Evolutionary conservation across 192 early-diverging fungal genomes (phyloP), one percentile per base, ranked within the genome.

Genomic region (Linderina pennispora): DNA sequence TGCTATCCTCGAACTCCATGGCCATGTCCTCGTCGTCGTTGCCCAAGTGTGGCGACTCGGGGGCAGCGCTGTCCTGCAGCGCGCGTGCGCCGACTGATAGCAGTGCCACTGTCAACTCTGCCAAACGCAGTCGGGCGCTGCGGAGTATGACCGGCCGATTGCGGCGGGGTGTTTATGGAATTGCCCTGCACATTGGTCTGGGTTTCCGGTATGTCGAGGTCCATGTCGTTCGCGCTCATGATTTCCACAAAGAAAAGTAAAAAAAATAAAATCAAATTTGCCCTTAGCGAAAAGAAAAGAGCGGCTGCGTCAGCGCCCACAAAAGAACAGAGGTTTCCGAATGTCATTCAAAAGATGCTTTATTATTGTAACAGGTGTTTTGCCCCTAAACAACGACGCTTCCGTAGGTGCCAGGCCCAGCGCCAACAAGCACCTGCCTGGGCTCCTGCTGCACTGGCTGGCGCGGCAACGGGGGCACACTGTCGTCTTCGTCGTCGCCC

Each of bases 131-230:
- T 4, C 18, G 6, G 44, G n/a, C 19, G 54, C 44, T 54, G 66
- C 18, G 68, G 62, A 23, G 68, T 65, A 34, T 49, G 48, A 31
- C 35, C 45, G 19, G 45, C 53, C 1, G 57, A 64, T 6, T 48
- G 56, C 14, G 68, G 57, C n/a, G 68, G 68, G 18, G n/a, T n/a
- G n/a, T n/a, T n/a, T n/a, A n/a, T n/a, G n/a, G n/a, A n/a, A n/a
- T n/a, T n/a, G n/a, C n/a, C n/a, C n/a, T n/a, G 28, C 28, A 8
- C 28, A 31, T 31, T 31, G 28, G 6, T 11, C 28, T 31, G 28
- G 14, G 47, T 15, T 20, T 51, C 58, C 10, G 61, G 55, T 21
- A 46, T 34, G 43, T 72, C 68, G 7, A 72, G 24, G n/a, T 72
- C 68, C 68, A 72, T 72, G 34, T 42, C 23, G 7, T 14, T 13